Evolutionary conservation across 1,284 basidiomycete species (phyloP), one percentile per base, ranked within the genome.

Genomic region (Cutaneotrichosporon dermatis): DNA sequence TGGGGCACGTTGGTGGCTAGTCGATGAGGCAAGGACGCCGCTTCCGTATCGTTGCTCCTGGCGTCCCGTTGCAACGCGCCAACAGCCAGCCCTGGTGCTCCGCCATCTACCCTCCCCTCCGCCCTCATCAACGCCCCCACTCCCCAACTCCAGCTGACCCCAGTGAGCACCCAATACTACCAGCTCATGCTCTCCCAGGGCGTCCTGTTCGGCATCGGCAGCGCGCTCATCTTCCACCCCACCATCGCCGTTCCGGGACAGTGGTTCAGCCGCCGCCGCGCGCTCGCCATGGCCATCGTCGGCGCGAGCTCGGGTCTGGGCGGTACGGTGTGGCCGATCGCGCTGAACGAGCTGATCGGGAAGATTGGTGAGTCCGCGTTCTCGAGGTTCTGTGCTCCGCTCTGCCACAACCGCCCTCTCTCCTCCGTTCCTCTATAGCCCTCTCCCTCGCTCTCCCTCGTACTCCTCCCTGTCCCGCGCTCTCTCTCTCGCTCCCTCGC

Each of bases 131-230:
- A 25, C 25, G 34, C 11, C 13, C 46, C 33, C 11, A 7, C 15
- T 8, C 5, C 13, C 11, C 33, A 33, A 11, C 11, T 2, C 45
- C 13, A 6, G 13, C 33, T 49, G 3, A 40, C 39, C 12, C 12
- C 51, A 55, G 58, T 86, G 69, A 85, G 84, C 64, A 82, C 74
- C 33, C 56, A 81, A 61, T 86, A 84, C 67, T 86, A 83, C 82
- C 84, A 86, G n/a, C 45, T 65, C 51, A 63, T 70, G 37, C 67
- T 69, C 6, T 51, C 58, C 9, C 66, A 65, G 49, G 69, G 60
- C 8, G 45, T 72, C 68, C 55, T 67, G 13, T 55, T 66, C 37
- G 67, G 62, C 5, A 53, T 69, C 54, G 65, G 62, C 9, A 66
- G 65, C 6, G 83, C 83, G 2, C 72, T 81, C 2, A 75, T 83